Evolutionary conservation across 352 stramenopile genomes (phyloP), one percentile per base, ranked within the genome.

Genomic region (Phytophthora sp.): DNA sequence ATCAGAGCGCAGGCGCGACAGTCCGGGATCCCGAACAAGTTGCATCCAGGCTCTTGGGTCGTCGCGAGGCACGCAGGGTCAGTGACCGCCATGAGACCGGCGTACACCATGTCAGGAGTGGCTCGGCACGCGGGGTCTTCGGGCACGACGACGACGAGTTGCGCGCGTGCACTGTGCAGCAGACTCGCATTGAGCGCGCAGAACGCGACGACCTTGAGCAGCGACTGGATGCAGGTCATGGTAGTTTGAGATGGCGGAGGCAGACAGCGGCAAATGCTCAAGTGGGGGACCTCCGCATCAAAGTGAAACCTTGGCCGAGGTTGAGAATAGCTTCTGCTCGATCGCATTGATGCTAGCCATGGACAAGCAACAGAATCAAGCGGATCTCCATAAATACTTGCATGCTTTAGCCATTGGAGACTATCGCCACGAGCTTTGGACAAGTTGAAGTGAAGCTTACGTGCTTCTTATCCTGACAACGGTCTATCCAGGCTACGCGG

Each of bases 1-100:
- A 50, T 38, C 17, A 56, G 10, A 50, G 55, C 55, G 38, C 55
- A 64, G 5, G 32, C 20, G 18, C 54, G 54, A 17, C 54, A 63
- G 43, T 42, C 45, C 2, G 17, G 55, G 9, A 55, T 6, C 1
- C 55, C 55, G 13, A 64, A 64, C 3, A 57, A n/a, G 20, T 57
- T 49, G 54, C 44, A 64, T 8, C 55, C 55, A 49, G 55, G 55
- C 11, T 55, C 42, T 15, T 41, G 44, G 13, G 18, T 43, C 17
- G 30, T 13, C 15, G 28, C 34, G 10, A 64, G 44, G 8, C 54
- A 63, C 9, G 5, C 35, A 12, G 44, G 43, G 26, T 56, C 54
- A 9, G 55, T 57, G 34, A 64, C 18, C 1, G 43, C 44, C 44
- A 56, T 63, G 34, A 50, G 23, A 2, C 55, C 55, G 27, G 35